Evolutionary conservation across 495 filamentous ascomycete genomes (phyloP), one percentile per base, ranked within the genome.

Genomic region (Lasiosphaeriaceae sp.): DNA sequence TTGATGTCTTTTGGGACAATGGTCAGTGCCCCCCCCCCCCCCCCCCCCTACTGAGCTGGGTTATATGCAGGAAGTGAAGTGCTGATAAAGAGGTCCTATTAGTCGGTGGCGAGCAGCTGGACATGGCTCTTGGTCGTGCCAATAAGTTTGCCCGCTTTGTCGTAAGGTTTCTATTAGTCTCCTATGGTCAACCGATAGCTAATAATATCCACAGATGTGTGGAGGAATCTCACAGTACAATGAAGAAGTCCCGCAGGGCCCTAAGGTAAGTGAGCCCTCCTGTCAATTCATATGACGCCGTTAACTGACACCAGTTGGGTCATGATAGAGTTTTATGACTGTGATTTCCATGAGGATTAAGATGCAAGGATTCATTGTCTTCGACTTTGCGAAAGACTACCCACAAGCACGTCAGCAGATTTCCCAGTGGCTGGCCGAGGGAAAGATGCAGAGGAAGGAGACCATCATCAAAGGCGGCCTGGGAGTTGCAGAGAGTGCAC

Each of bases 1-100:
- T 88, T 16, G 83, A 90, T 61, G 80, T 89, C 14, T 88, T 78
- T 58, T 87, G 80, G 59, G 86, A 89, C 57, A 88, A 88, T 66
- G 86, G 70, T 70, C 34, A 62, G 70, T 51, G 6, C 7, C 12
- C 12, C 19, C 22, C 1, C 39, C 8, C 0, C n/a, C 11, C 4
- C 16, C 8, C 19, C 0, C 8, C 11, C 5, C 50, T 9, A 16
- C 21, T 23, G 22, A 37, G 8, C 34, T 37, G 20, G 6, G 1
- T 16, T 26, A 2, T 17, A 11, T 1, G 21, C 20, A 23, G 19
- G n/a, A 2, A 5, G n/a, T n/a, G n/a, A n/a, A 3, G 37, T 1
- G 26, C 54, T 56, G 48, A 53, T 51, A 44, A n/a, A 22, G 9
- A 19, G 34, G 17, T 4, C 9, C 4, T 26, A 17, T 6, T 2